phyloP scores from a whole-genome alignment of 2,329 filamentous ascomycete species.

The Penicillium olsonii region DNA sequence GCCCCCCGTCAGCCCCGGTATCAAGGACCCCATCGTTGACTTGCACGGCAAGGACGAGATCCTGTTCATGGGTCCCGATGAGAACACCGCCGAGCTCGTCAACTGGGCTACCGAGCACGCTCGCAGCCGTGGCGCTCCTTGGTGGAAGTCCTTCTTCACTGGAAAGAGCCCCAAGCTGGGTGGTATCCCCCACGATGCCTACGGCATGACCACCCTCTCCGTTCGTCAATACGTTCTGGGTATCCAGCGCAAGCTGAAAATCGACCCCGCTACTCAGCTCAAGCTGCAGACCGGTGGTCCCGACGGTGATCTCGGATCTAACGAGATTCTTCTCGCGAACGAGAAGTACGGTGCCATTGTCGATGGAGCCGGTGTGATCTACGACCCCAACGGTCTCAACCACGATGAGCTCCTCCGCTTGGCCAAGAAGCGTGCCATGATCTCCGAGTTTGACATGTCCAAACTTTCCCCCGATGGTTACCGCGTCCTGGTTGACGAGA shows the following conservation, averaged over 20 bases:
- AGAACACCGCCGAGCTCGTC: conserved; percentile 96
- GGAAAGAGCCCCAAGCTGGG: conserved; percentile 95
- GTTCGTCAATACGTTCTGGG: conserved; percentile 95
- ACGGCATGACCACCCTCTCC: conserved; percentile 97
- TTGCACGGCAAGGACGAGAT: conserved; percentile 94
- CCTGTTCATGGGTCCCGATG: conserved; percentile 96
- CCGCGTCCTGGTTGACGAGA: conserved; percentile 88
- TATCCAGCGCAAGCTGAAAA: conserved; percentile 92
- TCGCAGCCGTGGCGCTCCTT: conserved; percentile 79
- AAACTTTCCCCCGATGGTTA: conserved; percentile 90
- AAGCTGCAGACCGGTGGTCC: conserved; percentile 98
- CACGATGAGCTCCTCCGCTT: conserved; percentile 79
- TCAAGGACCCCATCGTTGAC: conserved; percentile 98
- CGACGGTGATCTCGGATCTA: conserved; percentile 94
- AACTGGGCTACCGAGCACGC: conserved; percentile 99
- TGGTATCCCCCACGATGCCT: conserved; percentile 92
- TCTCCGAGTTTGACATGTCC: conserved; percentile 77
- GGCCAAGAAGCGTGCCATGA: conserved; percentile 85
- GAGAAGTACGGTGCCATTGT: conserved; percentile 95
- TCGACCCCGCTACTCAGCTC: conserved; percentile 79
- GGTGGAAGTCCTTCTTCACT: conserved; percentile 99
- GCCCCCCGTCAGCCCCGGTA: conserved; percentile 85
- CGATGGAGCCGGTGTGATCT: conserved; percentile 93
- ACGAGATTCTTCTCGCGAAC: conserved; percentile 93
- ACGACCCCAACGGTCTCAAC: conserved; percentile 87